phyloP scores from a whole-genome alignment of 129 eudicot species.

The Flaveria robusta region DNA sequence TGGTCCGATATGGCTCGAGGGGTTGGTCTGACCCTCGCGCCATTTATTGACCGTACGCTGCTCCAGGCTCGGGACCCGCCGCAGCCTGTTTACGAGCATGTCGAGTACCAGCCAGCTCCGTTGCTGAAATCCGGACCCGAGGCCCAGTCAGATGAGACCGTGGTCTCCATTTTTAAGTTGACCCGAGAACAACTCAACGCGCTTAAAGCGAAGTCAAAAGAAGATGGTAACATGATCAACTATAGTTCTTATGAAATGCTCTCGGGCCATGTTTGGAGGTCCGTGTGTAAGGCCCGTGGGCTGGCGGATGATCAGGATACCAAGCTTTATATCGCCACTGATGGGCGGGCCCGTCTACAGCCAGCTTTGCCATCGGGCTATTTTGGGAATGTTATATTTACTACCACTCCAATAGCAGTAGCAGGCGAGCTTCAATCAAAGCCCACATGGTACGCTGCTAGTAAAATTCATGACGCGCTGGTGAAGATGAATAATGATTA shows the following conservation, averaged over 20 bases:
- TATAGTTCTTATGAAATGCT: slow-evolving; percentile 78
- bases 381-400: slow-evolving; percentile 63
- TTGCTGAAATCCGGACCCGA: slow-evolving; percentile 35
- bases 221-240: slow-evolving; percentile 46
- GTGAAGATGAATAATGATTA: slow-evolving; percentile 54
- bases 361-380: slow-evolving; percentile 64
- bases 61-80: slow-evolving; percentile 62
- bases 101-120: slow-evolving; percentile 78
- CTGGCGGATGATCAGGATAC: slow-evolving; percentile 61
- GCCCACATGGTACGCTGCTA: slow-evolving; percentile 56
- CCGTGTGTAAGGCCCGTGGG: slow-evolving; percentile 70
- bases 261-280: slow-evolving; percentile 81
- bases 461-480: slow-evolving; percentile 38
- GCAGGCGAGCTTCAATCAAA: slow-evolving; percentile 53
- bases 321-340: slow-evolving; percentile 72
- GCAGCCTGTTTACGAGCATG: slow-evolving; percentile 48
- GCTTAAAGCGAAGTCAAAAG: slow-evolving; percentile 62
- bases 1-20: slow-evolving; percentile 86
- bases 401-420: slow-evolving; percentile 48
- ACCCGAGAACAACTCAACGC: slow-evolving; percentile 60
- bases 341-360: slow-evolving; percentile 62
- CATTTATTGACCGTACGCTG: slow-evolving; percentile 63
- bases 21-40: slow-evolving; percentile 48
- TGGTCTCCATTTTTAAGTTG: slow-evolving; percentile 58
- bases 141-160: slow-evolving; percentile 27